These are phyloP conservation scores for Malus sieversii DNA, from an alignment of 306 rosid species.

Conservation along the genomic window DNA sequence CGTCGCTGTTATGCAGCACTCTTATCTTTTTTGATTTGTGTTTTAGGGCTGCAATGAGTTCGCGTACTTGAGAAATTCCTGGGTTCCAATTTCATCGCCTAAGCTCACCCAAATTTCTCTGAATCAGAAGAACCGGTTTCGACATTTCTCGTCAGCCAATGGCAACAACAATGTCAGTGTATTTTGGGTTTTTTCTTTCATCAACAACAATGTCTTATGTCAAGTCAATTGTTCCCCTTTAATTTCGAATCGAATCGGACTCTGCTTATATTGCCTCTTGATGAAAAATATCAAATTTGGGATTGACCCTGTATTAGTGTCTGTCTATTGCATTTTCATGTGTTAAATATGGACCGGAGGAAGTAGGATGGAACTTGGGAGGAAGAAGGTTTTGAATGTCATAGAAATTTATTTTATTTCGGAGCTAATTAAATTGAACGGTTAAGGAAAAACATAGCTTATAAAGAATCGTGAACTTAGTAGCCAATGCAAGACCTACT, in stretches of 20 bases:
- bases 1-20: too few relatives aligned
- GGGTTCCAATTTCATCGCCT: slow-evolving; percentile 13
- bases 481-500: background rate
- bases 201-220: background rate
- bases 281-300: background rate
- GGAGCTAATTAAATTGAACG: background rate
- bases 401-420: background rate
- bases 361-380: background rate
- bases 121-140: slow-evolving; percentile 10
- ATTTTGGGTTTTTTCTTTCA: background rate
- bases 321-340: background rate
- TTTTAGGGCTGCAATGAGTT: slow-evolving; percentile 11
- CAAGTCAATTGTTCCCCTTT: background rate
- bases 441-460: background rate
- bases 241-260: background rate
- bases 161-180: slow-evolving; percentile 25
- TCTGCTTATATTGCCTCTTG: background rate
- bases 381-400: background rate
- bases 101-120: slow-evolving; percentile 4
- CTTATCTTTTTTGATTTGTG: background rate
- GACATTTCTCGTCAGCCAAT: slow-evolving; percentile 19
- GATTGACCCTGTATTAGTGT: background rate
- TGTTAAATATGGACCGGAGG: background rate
- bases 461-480: background rate
- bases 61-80: background rate